A percentile compares a stretch with the other conserved stretches of the same genome.
Evolutionary conservation across 345 rosid species (phyloP).

Genomic region (Eucalyptus victrix): DNA sequence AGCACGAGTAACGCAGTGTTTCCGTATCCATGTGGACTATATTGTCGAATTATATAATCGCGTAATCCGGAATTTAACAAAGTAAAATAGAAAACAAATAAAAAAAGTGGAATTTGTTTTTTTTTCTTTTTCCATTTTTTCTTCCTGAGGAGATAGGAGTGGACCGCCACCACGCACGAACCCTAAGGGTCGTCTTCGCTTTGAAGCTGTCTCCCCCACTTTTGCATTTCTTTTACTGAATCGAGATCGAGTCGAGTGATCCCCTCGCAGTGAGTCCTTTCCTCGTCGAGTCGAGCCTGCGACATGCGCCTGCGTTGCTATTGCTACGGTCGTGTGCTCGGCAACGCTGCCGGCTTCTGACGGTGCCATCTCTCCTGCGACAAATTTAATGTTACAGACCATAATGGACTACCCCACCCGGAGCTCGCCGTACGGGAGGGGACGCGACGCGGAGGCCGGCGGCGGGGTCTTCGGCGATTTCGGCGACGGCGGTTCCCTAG

Average conservation of each 20-base stretch:
- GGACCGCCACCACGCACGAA: background rate
- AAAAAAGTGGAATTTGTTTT: background rate
- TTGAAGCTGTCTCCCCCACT: background rate
- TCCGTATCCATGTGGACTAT: background rate
- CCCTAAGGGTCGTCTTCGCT: background rate
- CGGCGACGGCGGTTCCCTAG: slow-evolving; percentile 1
- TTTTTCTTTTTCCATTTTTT: background rate
- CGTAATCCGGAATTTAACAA: background rate
- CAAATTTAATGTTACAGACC: background rate
- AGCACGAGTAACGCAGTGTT: background rate
- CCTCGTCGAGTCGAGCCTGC: background rate
- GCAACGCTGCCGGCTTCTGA: background rate
- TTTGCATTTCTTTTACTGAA: background rate
- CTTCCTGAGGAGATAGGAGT: background rate
- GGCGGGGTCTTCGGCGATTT: slow-evolving; percentile 1
- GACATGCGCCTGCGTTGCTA: background rate
- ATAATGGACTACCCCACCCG: slow-evolving; percentile 13
- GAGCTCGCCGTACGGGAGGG: slow-evolving; percentile 21
- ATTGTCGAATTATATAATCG: background rate
- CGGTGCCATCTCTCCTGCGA: slow-evolving; percentile 76
- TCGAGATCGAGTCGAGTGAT: background rate
- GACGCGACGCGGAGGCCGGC: slow-evolving; percentile 44
- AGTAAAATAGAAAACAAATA: background rate
- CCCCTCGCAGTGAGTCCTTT: no score
- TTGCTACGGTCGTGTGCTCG: background rate